phyloP scores from a whole-genome alignment of 371 early-diverging fungal species.

The Saksenaea oblongispora region DNA sequence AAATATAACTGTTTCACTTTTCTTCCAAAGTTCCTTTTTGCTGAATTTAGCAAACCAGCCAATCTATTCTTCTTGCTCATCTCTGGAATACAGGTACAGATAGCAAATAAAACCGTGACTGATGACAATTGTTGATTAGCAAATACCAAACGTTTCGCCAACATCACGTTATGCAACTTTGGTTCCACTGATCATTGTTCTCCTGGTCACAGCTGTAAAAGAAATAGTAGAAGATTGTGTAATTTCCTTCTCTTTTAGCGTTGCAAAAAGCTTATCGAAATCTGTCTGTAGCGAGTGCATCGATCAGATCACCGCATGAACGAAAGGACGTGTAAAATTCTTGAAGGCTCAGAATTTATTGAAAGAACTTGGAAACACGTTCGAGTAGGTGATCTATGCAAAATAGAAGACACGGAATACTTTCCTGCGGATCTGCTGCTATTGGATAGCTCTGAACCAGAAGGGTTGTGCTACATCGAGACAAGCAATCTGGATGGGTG shows the following conservation, averaged over 20 bases:
- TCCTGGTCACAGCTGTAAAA: slow-evolving; percentile 95
- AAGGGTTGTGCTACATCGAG: slow-evolving; percentile 87
- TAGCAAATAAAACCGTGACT: background rate
- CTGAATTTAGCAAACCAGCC: slow-evolving; percentile 88
- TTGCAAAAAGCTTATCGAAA: background rate
- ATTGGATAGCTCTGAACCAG: slow-evolving; percentile 77
- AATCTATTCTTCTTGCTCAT: slow-evolving; percentile 92
- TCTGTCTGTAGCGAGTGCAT: slow-evolving; percentile 35
- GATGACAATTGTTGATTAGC: slow-evolving; percentile 39
- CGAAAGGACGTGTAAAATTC: slow-evolving; percentile 57
- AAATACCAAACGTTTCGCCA: slow-evolving; percentile 84
- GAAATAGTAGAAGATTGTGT: slow-evolving; percentile 95
- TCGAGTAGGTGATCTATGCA: slow-evolving; percentile 86
- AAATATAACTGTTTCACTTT: slow-evolving; percentile 86
- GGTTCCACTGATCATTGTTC: slow-evolving; percentile 89
- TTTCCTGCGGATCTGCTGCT: slow-evolving; percentile 89
- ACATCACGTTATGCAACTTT: slow-evolving; percentile 88
- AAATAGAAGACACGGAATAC: slow-evolving; percentile 74
- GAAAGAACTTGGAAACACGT: slow-evolving; percentile 67
- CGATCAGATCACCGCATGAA: slow-evolving; percentile 70
- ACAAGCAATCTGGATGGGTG: slow-evolving; percentile 90
- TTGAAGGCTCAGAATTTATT: slow-evolving; percentile 57
- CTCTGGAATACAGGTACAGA: slow-evolving; percentile 69
- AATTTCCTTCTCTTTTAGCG: slow-evolving; percentile 19
- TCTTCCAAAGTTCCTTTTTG: slow-evolving; percentile 84